These are phyloP conservation scores for Rhodotorula diobovata DNA, from an alignment of 768 basidiomycete genomes.

Conservation along the genomic window DNA sequence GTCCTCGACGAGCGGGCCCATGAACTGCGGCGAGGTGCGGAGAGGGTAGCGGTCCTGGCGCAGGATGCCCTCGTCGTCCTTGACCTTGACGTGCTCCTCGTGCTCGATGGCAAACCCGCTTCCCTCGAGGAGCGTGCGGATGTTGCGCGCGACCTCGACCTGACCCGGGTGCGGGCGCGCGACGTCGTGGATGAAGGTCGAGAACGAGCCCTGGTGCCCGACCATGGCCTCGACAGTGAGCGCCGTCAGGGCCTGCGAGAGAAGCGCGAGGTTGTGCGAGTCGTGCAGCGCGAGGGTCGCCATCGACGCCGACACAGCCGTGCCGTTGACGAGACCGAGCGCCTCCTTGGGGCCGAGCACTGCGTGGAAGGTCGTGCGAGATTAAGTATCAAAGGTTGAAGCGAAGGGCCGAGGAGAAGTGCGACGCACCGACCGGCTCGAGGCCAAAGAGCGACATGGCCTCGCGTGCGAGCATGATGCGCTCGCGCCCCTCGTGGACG, in stretches of 20 bases:
- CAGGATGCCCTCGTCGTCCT: constrained; percentile 66
- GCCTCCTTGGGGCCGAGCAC: constrained; percentile 46
- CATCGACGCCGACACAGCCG: constrained; percentile 56
- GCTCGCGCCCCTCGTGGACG: constrained; percentile 19
- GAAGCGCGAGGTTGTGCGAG: constrained; percentile 51
- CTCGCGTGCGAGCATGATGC: constrained; percentile 44
- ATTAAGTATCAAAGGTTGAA: background rate
- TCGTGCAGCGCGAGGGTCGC: constrained; percentile 69
- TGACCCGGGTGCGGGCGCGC: constrained; percentile 82
- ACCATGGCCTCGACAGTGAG: constrained; percentile 75
- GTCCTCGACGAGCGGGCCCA: constrained; percentile 81
- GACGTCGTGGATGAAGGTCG: constrained; percentile 62
- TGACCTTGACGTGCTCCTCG: constrained; percentile 69
- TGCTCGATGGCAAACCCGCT: constrained; percentile 64
- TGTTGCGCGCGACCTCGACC: constrained; percentile 66
- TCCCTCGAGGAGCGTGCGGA: constrained; percentile 65
- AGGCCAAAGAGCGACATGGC: constrained; percentile 53
- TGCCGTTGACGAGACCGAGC: constrained; percentile 57
- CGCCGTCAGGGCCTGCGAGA: constrained; percentile 67
- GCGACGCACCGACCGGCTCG: constrained; percentile 56
- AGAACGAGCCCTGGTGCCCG: constrained; percentile 53
- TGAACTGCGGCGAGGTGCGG: constrained; percentile 58
- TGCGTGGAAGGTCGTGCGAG: background rate
- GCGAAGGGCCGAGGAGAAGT: background rate
- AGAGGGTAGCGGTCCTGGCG: constrained; percentile 69